Evolutionary conservation across 257 asterid species (phyloP), one percentile per base, ranked within the genome.

Genomic region (Prunella vulgaris): DNA sequence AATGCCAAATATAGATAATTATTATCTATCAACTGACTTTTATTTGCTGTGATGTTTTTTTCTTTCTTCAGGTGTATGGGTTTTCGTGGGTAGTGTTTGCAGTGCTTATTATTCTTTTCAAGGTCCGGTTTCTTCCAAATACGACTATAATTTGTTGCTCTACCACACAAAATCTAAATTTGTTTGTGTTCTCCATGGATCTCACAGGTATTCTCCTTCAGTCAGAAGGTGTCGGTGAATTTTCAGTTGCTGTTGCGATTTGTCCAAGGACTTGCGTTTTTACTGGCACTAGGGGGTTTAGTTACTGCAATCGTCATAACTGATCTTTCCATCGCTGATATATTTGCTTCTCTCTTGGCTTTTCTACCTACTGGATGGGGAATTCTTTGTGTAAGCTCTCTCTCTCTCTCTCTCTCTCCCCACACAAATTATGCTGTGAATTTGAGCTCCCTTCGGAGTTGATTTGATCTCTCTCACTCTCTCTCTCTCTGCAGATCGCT

Each of bases 281-380:
- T 93, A 79, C 62, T 91, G 67, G 96, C 97, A 5, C 59, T 90
- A 72, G 95, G 96, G 79, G 97, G 97, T 44, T 58, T 93, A 77
- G 74, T 77, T 54, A 87, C 80, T 27, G 97, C 99, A 14, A 76
- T 93, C 69, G 89, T 52, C 37, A 18, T 88, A 5, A 93, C 97
- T 1, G 2, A 49, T 0, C 90, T 93, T 68, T 51, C 91, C 61
- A 82, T 93, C 56, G 1, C 86, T 8, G 99, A 93, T 74, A 74
- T 93, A 82, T 87, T 93, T 67, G 96, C 99, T 48, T 82, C 86
- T 82, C 74, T 90, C 81, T 80, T 93, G 81, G 99, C 99, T 72
- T 93, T 93, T 81, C 78, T 93, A 52, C 99, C 99, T 77, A 93
- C 99, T 48, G 99, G 99, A 27, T 93, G 97, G 97, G 99, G 89